phyloP scores from a whole-genome alignment of 495 filamentous ascomycete genomes.

The Hypomontagnella submonticulosa region DNA sequence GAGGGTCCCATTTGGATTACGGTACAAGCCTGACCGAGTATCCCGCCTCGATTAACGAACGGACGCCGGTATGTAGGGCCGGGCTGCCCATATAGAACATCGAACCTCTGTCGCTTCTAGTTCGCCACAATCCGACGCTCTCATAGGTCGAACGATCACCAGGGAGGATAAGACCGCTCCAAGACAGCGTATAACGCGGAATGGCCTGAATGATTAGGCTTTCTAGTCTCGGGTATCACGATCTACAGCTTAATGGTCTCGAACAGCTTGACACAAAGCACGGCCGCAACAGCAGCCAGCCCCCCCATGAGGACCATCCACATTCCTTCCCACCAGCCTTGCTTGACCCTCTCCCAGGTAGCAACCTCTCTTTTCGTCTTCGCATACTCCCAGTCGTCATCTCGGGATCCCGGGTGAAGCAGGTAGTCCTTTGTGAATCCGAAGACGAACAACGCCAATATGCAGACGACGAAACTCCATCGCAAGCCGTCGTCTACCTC shows the following conservation, averaged over 20 bases:
- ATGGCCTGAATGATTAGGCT: not conserved
- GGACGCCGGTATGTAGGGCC: too few species aligned
- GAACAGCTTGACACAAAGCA: slow-evolving; percentile 71
- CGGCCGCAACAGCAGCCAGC: slow-evolving; percentile 71
- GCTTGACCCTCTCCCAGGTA: slow-evolving; percentile 37
- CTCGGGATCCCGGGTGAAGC: slow-evolving; percentile 58
- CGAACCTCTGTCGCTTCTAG: too few species aligned
- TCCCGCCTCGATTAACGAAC: too few species aligned
- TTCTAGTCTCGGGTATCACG: not conserved
- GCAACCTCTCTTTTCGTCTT: slow-evolving; percentile 36
- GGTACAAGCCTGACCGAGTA: too few species aligned
- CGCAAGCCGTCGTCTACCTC: slow-evolving; percentile 70
- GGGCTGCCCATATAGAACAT: too few species aligned
- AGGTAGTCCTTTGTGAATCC: slow-evolving; percentile 75
- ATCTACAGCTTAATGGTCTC: slow-evolving; percentile 48
- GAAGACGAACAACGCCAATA: slow-evolving; percentile 75
- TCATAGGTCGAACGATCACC: too few species aligned
- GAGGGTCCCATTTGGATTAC: not conserved
- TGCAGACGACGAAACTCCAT: slow-evolving; percentile 77
- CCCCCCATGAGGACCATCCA: slow-evolving; percentile 76
- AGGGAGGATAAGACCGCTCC: not conserved
- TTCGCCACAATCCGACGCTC: too few species aligned
- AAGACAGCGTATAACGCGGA: not conserved
- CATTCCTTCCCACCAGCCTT: slow-evolving; percentile 56
- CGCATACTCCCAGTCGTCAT: slow-evolving; percentile 42